Evolutionary conservation across 2,329 filamentous ascomycete species (phyloP).

Genomic region (Pseudogymnoascus sp.): DNA sequence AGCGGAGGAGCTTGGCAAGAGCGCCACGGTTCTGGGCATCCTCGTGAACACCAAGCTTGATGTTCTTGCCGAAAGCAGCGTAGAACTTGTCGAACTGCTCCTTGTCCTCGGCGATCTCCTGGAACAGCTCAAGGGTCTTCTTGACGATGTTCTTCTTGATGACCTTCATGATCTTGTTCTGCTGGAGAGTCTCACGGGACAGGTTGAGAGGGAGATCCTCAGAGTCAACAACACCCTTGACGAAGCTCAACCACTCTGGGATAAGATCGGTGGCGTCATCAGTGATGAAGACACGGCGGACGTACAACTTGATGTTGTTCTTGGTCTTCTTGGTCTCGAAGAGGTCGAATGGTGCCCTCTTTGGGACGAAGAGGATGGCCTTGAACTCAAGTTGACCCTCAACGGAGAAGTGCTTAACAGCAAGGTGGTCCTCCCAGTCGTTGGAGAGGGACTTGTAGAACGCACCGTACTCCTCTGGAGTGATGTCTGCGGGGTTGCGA

Average conservation of each 20-base stretch:
- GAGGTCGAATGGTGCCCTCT: conserved; percentile 98
- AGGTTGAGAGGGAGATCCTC: conserved; percentile 99
- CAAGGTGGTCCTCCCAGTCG: conserved; percentile 99
- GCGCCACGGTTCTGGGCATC: conserved; percentile 90
- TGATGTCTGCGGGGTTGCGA: conserved; percentile 93
- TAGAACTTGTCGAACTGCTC: conserved; percentile 99
- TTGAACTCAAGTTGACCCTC: conserved; percentile 99
- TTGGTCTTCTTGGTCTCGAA: conserved; percentile 99
- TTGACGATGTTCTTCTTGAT: conserved; percentile 99
- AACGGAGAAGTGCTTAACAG: conserved; percentile 99
- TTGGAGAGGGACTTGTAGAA: conserved; percentile 99
- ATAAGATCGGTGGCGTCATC: conserved; percentile 99
- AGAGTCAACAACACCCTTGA: conserved; percentile 99
- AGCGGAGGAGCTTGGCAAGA: conserved; percentile 97
- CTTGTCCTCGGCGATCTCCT: conserved; percentile 98
- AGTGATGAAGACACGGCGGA: conserved; percentile 99
- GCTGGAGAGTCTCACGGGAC: conserved; percentile 99
- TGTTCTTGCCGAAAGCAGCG: conserved; percentile 98
- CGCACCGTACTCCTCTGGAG: conserved; percentile 89
- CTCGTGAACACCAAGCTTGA: conserved; percentile 99
- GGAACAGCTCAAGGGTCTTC: conserved; percentile 99
- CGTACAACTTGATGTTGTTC: conserved; percentile 99
- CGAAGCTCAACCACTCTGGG: conserved; percentile 97
- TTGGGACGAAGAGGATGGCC: conserved; percentile 97
- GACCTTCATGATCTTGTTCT: conserved; percentile 99